Evolutionary conservation across 2,329 filamentous ascomycete species (phyloP), one percentile per base, ranked within the genome.

Genomic region (Ceratocystis papillata): DNA sequence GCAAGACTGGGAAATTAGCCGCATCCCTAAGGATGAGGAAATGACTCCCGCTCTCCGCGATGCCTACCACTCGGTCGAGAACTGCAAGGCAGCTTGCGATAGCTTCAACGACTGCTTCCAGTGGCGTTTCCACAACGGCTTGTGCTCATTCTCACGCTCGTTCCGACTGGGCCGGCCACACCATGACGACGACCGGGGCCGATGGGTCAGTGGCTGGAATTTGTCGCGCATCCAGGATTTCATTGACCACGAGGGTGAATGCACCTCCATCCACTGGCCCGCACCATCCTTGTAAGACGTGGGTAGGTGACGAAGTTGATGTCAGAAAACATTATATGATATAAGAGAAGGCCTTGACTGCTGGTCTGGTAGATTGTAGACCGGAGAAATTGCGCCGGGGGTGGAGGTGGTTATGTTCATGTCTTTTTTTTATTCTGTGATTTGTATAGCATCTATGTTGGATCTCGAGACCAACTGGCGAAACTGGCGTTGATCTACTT

Each of bases 71-170:
- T 77, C 74, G 45, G 75, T 75, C 53, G 76, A 78, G 1, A 69
- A 76, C 63, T 83, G 81, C 71, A 73, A 72, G 2, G 71, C 70
- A 33, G 77, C 78, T 1, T 85, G 82, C 70, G 70, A 76, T 50
- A 73, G 71, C 57, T 63, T 73, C 41, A 41, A 68, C 0, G 67
- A 71, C 7, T 80, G 78, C 72, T 74, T 79, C 68, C 77, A 78
- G 69, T 80, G 74, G 69, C 72, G 72, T 37, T 80, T 74, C 70
- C 70, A 73, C 37, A 69, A 76, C n/a, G 73, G 75, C 33, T 69
- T 76, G 50, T 80, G 79, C 69, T 69, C 71, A 4, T 72, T 76
- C 37, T 70, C 72, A 64, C 70, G 69, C 64, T 71, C 72, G 5
- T 74, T 79, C 68, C 73, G 70, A 68, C 72, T 79, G 17, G 78